Evolutionary conservation across 2,329 filamentous ascomycete genomes (phyloP).

Genomic region (Hawksworthiomyces lignivorus): DNA sequence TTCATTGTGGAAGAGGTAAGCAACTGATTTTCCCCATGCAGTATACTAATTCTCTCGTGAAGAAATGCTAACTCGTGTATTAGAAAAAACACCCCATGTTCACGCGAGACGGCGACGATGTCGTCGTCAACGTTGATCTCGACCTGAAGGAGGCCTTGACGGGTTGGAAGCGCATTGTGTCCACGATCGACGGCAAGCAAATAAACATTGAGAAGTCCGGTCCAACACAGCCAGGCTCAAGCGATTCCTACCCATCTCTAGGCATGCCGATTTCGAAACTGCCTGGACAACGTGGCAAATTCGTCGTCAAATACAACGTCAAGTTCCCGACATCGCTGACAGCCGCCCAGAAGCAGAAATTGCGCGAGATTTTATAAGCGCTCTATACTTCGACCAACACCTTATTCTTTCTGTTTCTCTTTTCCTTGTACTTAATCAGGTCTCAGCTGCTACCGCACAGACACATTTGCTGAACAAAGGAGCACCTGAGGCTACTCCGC

Average conservation of each 20-base stretch:
- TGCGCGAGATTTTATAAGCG: slow-evolving; percentile 67
- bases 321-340: slow-evolving; percentile 81
- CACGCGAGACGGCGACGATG: slow-evolving; percentile 79
- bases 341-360: slow-evolving; percentile 65
- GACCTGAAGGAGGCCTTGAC: slow-evolving; percentile 90
- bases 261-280: slow-evolving; percentile 96
- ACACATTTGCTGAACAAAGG: too few species aligned
- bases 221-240: slow-evolving; percentile 76
- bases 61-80: slow-evolving; percentile 7
- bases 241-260: slow-evolving; percentile 72
- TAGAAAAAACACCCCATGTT: slow-evolving; percentile 84
- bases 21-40: slow-evolving; percentile 8
- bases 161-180: slow-evolving; percentile 85
- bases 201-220: slow-evolving; percentile 71
- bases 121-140: slow-evolving; percentile 71
- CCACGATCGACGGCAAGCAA: slow-evolving; percentile 87
- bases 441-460: too few species aligned
- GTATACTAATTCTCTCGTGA: background rate
- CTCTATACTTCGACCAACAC: too few species aligned
- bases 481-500: too few species aligned
- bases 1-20: slow-evolving; percentile 91
- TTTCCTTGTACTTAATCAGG: too few species aligned
- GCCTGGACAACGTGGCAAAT: slow-evolving; percentile 73
- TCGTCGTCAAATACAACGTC: slow-evolving; percentile 85
- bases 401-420: too few species aligned